phyloP scores from a whole-genome alignment of 2,329 filamentous ascomycete species.

The Cladophialophora bantiana region DNA sequence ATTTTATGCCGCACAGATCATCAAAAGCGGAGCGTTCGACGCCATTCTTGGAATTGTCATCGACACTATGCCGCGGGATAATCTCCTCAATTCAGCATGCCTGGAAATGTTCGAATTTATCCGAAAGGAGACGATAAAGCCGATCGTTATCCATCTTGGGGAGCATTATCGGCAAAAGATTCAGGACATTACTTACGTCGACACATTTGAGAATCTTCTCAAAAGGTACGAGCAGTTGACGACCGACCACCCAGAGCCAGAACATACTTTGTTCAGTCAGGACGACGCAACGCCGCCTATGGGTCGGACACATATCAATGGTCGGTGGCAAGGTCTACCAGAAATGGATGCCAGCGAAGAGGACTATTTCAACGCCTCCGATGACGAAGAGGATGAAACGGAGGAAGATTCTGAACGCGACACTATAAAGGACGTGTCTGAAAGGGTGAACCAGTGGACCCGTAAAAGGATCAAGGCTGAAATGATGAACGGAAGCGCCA shows the following conservation, averaged over 20 bases:
- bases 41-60: constrained; percentile 84
- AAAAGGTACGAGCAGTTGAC: constrained; percentile 79
- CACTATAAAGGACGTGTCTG: constrained; percentile 28
- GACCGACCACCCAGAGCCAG: constrained; percentile 67
- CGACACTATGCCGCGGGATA: constrained; percentile 88
- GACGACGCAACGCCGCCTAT: constrained; percentile 64
- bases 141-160: constrained; percentile 82
- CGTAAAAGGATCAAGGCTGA: constrained; percentile 35
- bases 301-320: constrained; percentile 59
- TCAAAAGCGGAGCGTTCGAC: constrained; percentile 75
- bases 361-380: constrained; percentile 90
- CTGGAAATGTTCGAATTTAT: constrained; percentile 94
- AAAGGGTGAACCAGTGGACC: constrained; percentile 35
- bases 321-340: constrained; percentile 73
- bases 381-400: constrained; percentile 79
- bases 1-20: constrained; percentile 86
- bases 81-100: constrained; percentile 90
- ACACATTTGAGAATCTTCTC: constrained; percentile 81
- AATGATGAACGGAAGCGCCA: constrained; percentile 65
- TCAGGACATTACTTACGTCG: constrained; percentile 77
- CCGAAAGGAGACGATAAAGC: constrained; percentile 79
- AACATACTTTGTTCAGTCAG: constrained; percentile 72
- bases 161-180: constrained; percentile 82
- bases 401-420: constrained; percentile 39
- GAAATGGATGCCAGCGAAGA: constrained; percentile 87